Evolutionary conservation across 2,329 filamentous ascomycete genomes (phyloP).

Genomic region (Calycina herbarum): DNA sequence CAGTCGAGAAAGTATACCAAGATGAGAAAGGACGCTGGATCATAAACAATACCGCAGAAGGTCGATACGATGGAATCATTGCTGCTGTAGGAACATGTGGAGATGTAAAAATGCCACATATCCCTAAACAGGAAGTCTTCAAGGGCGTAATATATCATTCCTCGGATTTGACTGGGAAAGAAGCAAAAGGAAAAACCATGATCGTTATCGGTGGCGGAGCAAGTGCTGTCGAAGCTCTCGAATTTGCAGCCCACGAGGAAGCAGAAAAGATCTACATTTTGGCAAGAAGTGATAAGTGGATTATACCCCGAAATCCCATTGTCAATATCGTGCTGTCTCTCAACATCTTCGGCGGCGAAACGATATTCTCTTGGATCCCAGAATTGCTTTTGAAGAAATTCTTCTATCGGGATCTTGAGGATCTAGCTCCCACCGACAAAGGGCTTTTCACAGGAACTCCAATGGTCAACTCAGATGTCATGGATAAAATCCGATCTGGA

Average conservation of each 20-base stretch:
- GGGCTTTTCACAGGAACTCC: slow-evolving; percentile 83
- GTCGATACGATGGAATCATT: slow-evolving; percentile 76
- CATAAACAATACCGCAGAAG: slow-evolving; percentile 69
- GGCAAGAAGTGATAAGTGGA: slow-evolving; percentile 80
- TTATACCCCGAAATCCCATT: slow-evolving; percentile 77
- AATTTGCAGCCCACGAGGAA: slow-evolving; percentile 69
- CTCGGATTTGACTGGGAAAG: slow-evolving; percentile 69
- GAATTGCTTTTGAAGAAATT: slow-evolving; percentile 72
- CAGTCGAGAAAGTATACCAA: slow-evolving; percentile 68
- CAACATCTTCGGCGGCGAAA: slow-evolving; percentile 80
- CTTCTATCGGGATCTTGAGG: slow-evolving; percentile 79
- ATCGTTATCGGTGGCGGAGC: slow-evolving; percentile 78
- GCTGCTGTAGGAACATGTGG: slow-evolving; percentile 80
- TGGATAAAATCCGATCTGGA: slow-evolving; percentile 71
- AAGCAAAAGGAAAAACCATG: slow-evolving; percentile 73
- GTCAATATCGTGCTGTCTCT: slow-evolving; percentile 72
- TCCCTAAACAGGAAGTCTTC: slow-evolving; percentile 72
- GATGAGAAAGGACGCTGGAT: slow-evolving; percentile 72
- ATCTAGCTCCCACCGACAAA: slow-evolving; percentile 67
- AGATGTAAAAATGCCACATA: slow-evolving; percentile 69
- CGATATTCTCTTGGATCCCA: slow-evolving; percentile 72
- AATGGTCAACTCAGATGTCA: slow-evolving; percentile 83
- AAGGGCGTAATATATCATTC: slow-evolving; percentile 74
- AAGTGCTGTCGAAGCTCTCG: slow-evolving; percentile 78
- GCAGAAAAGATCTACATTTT: slow-evolving; percentile 72